Percentiles rank a stretch among this genome's conserved stretches.
phyloP scores from a whole-genome alignment of 768 basidiomycete species.

The Hericium alpestre region DNA sequence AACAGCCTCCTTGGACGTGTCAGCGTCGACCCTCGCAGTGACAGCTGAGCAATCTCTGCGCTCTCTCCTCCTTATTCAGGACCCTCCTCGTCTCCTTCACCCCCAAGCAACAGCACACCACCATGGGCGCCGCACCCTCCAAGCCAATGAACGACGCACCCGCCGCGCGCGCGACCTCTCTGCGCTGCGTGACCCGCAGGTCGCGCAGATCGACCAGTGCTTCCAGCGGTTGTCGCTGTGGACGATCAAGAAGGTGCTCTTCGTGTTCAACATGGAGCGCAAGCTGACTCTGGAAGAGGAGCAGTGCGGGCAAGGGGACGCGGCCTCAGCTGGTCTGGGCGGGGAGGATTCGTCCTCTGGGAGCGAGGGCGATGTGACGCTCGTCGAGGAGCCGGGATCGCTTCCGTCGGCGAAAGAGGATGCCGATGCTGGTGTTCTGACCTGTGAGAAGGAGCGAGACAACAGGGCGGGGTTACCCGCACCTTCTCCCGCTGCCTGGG shows the following conservation, averaged over 20 bases:
- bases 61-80: no score
- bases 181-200: conserved; percentile 48
- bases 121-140: conserved; percentile 28
- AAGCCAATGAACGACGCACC: conserved; percentile 16
- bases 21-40: no score
- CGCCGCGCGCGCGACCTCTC: conserved; percentile 34
- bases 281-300: neutral
- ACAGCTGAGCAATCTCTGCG: no score
- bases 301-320: neutral
- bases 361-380: neutral
- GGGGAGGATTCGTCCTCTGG: neutral
- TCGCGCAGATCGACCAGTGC: conserved; percentile 45
- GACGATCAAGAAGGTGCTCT: conserved; percentile 60
- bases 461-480: neutral
- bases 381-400: neutral
- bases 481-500: neutral
- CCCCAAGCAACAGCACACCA: neutral
- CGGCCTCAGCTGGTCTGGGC: neutral
- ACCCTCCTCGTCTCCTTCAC: no score
- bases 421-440: neutral
- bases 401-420: neutral
- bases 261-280: conserved; percentile 42
- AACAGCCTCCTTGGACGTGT: no score
- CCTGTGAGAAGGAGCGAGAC: no score
- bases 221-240: conserved; percentile 49